These are phyloP conservation scores for Nicotiana paniculata DNA, from an alignment of 257 asterid genomes.

Conservation along the genomic window DNA sequence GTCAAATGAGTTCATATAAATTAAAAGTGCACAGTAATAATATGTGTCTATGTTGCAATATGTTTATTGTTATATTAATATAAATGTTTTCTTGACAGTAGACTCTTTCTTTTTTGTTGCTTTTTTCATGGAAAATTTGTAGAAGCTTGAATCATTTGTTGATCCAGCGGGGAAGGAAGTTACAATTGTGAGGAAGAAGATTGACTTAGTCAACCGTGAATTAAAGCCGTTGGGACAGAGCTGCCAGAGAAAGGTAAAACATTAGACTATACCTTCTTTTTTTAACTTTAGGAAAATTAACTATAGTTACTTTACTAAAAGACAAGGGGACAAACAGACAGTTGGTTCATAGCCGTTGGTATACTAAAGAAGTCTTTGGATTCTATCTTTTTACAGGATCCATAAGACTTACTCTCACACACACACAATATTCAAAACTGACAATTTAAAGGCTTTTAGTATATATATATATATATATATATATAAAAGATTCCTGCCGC, in stretches of 20 bases:
- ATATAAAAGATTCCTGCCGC: no score
- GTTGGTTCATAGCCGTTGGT: background rate
- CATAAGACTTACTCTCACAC: background rate
- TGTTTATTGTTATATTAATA: background rate
- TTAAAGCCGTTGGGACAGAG: slow-evolving; percentile 54
- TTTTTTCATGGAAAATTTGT: slow-evolving; percentile 21
- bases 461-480: no score
- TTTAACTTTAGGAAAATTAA: background rate
- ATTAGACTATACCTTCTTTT: background rate
- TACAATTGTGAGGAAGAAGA: slow-evolving; percentile 48
- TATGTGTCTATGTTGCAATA: background rate
- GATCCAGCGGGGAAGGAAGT: slow-evolving; percentile 90
- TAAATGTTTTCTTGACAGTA: background rate
- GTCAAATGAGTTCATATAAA: no score
- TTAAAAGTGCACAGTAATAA: no score
- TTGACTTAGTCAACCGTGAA: slow-evolving; percentile 59
- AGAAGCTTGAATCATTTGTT: slow-evolving; percentile 72
- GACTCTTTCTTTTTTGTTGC: background rate
- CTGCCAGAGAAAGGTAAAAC: slow-evolving; percentile 71
- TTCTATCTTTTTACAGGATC: background rate
- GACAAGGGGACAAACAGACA: background rate
- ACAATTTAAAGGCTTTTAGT: background rate
- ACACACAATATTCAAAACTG: background rate
- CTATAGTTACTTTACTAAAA: background rate
- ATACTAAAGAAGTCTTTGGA: background rate